Base-by-base conservation (phyloP, 2,329 filamentous ascomycete species). In the Aspergillus ruber region DNA sequence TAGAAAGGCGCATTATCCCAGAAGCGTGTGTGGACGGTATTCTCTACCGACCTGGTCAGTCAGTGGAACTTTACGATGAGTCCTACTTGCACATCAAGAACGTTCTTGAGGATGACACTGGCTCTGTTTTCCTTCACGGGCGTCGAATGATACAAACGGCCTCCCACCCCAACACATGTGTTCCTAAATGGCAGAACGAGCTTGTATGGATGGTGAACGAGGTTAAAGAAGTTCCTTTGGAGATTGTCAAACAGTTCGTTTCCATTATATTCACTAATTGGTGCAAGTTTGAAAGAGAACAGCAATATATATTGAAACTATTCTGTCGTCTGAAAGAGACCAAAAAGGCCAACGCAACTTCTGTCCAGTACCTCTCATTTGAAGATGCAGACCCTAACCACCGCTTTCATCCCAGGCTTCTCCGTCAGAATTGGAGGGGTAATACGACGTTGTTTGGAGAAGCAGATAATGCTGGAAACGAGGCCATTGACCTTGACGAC, bases 211-310 rank as follows among this genome's bases (percentile, higher is more conserved):
- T 68, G 27, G 42, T 67, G 0, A 63, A 71, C 5, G 70, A 76
- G 32, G 3, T 58, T 0, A 45, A 69, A 0, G 74, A 80, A 2
- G 58, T 83, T 0, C 39, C 62, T 0, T 47, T 75, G 0, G 43
- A 53, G 0, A 50, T 68, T 0, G 66, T 83, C 0, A 55, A 69
- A 2, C 51, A 62, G 1, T 63, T 72, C 6, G 66, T 79, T 0
- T 59, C 59, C 0, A 62, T 86, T 0, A 58, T 72, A 0, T 63
- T 76, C 2, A 87, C 83, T 0, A 88, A 87, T 49, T 61, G 71
- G 0, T 55, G 62, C 0, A 47, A 39, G 47, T 49, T 58, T 10
- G 41, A 54, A 32, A 15, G 43, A 60, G 0, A 66, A 69, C 42
- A 59, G 65, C 1, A 66, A 53, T 59, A 1, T 49, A 62, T 55